These are phyloP conservation scores for Amanita polypyramis DNA, from an alignment of 768 basidiomycete species.

Conservation along the genomic window DNA sequence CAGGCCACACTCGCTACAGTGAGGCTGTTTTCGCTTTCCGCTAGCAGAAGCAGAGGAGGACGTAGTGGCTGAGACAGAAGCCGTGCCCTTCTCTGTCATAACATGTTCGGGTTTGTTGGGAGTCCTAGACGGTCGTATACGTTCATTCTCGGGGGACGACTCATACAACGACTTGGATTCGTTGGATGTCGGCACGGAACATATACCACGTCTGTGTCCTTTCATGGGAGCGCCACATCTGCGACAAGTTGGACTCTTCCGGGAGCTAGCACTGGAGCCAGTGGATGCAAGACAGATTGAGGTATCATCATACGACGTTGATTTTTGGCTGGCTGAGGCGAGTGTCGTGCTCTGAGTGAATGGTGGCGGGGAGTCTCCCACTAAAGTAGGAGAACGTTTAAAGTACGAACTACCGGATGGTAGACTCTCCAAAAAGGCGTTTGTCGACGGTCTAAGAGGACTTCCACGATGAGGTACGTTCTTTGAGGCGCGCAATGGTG, in stretches of 20 bases:
- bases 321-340: neutral
- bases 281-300: neutral
- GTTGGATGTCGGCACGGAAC: neutral
- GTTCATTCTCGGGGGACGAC: neutral
- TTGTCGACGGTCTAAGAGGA: neutral
- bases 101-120: neutral
- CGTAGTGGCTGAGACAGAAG: neutral
- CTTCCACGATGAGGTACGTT: neutral
- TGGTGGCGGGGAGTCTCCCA: constrained; percentile 1
- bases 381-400: constrained; percentile 3
- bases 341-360: neutral
- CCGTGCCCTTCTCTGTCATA: neutral
- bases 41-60: neutral
- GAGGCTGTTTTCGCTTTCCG: neutral
- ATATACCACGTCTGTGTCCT: constrained; percentile 1
- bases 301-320: neutral
- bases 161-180: neutral
- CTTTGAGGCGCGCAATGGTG: neutral
- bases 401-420: neutral
- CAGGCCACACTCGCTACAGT: neutral
- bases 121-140: neutral
- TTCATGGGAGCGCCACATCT: constrained; percentile 1
- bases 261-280: neutral
- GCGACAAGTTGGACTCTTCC: neutral
- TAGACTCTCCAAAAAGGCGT: neutral